Percentiles rank a stretch among this genome's conserved stretches.
Evolutionary conservation across 768 basidiomycete genomes (phyloP).

Genomic region (Asterophora parasitica): DNA sequence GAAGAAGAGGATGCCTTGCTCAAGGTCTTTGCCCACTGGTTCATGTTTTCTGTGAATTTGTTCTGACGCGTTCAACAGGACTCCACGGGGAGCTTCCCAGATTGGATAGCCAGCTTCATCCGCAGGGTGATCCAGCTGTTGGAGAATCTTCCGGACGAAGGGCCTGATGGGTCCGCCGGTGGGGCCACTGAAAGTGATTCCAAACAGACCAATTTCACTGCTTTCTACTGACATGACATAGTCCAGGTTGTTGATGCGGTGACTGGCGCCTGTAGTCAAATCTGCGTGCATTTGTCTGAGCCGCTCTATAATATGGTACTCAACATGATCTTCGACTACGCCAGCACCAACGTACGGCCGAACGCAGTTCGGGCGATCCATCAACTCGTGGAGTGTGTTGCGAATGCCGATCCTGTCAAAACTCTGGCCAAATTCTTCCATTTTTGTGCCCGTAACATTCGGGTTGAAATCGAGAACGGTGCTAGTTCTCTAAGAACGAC

Average conservation of each 20-base stretch:
- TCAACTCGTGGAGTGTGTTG: slow-evolving; percentile 80
- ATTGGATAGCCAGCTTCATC: slow-evolving; percentile 82
- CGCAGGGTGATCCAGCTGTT: slow-evolving; percentile 74
- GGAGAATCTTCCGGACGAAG: slow-evolving; percentile 84
- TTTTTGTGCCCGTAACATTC: slow-evolving; percentile 66
- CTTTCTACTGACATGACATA: slow-evolving; percentile 21
- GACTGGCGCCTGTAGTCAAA: slow-evolving; percentile 68
- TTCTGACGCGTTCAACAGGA: slow-evolving; percentile 30
- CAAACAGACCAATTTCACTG: not conserved
- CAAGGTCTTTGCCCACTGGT: slow-evolving; percentile 30
- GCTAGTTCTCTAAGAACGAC: slow-evolving; percentile 74
- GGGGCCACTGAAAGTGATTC: slow-evolving; percentile 58
- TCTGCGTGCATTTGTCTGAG: slow-evolving; percentile 71
- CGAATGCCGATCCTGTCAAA: slow-evolving; percentile 74
- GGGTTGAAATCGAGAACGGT: slow-evolving; percentile 76
- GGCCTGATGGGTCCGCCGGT: slow-evolving; percentile 54
- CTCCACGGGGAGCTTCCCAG: slow-evolving; percentile 69
- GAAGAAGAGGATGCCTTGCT: slow-evolving; percentile 71
- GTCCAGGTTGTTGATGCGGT: slow-evolving; percentile 77
- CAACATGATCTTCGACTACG: slow-evolving; percentile 81
- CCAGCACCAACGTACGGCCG: slow-evolving; percentile 72
- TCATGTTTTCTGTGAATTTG: not conserved
- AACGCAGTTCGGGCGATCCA: slow-evolving; percentile 87
- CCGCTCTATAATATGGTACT: slow-evolving; percentile 75
- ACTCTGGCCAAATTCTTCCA: slow-evolving; percentile 76